phyloP scores from a whole-genome alignment of 2,329 filamentous ascomycete species.

The Hypoxylon sp. region DNA sequence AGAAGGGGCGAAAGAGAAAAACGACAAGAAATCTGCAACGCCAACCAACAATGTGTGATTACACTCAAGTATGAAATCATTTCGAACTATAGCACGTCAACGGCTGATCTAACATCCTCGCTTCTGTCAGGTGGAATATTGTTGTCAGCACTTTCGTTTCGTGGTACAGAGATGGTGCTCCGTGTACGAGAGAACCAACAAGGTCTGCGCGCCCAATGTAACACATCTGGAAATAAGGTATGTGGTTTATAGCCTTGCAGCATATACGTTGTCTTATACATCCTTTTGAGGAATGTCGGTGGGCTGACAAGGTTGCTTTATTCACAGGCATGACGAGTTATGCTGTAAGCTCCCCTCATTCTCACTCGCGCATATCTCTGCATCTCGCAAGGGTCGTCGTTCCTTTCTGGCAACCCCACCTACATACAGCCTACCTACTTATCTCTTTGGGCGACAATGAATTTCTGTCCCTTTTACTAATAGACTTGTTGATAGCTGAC shows the following conservation, averaged over 20 bases:
- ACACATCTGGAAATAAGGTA: slow-evolving; percentile 51
- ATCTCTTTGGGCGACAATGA: slow-evolving; percentile 10
- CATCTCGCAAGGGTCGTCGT: slow-evolving; percentile 30
- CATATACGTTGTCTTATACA: slow-evolving; percentile 7
- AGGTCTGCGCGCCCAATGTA: slow-evolving; percentile 49
- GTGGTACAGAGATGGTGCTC: slow-evolving; percentile 51
- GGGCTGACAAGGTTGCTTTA: slow-evolving; percentile 14
- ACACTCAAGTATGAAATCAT: slow-evolving; percentile 47
- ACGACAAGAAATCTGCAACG: neutral
- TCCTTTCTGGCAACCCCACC: slow-evolving; percentile 11
- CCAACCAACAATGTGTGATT: slow-evolving; percentile 49
- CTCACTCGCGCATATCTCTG: neutral
- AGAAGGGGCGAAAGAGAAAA: slow-evolving; percentile 1
- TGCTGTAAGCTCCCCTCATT: slow-evolving; percentile 45
- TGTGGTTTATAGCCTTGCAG: slow-evolving; percentile 33
- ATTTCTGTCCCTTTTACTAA: slow-evolving; percentile 17
- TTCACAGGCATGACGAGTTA: slow-evolving; percentile 47
- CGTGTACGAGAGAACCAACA: slow-evolving; percentile 51
- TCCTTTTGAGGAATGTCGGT: neutral
- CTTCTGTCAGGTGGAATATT: slow-evolving; percentile 49
- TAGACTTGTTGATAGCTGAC: slow-evolving; percentile 42
- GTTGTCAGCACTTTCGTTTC: slow-evolving; percentile 51
- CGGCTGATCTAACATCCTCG: slow-evolving; percentile 19
- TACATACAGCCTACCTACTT: slow-evolving; percentile 9
- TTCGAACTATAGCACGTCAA: neutral